Evolutionary conservation across 2,329 filamentous ascomycete species (phyloP).

Genomic region (Colletotrichum orbiculare): DNA sequence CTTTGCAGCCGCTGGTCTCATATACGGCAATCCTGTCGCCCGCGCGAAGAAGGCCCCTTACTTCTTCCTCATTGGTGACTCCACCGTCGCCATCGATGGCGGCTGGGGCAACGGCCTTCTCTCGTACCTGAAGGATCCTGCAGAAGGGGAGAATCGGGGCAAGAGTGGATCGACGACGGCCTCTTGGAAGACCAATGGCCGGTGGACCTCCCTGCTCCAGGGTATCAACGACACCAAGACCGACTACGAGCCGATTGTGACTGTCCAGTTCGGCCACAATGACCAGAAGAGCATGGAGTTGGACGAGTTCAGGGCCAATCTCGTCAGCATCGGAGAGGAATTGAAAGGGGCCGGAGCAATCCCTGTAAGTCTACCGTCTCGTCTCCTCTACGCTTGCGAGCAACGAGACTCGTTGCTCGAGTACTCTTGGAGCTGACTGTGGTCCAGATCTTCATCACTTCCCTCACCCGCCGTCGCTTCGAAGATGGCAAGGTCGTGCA

Average conservation of each 20-base stretch:
- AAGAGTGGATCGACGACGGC: conserved; percentile 68
- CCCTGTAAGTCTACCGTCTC: conserved; percentile 46
- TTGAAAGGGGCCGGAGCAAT: conserved; percentile 55
- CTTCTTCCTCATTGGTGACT: conserved; percentile 62
- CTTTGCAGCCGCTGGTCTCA: not conserved
- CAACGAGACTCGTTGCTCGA: too few species aligned
- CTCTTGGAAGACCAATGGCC: conserved; percentile 61
- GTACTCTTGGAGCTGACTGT: too few species aligned
- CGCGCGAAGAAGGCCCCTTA: conserved; percentile 46
- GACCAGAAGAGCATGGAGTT: conserved; percentile 67
- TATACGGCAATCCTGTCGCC: not conserved
- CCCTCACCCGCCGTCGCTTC: conserved; percentile 63
- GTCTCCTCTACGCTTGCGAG: too few species aligned
- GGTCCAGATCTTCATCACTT: conserved; percentile 60
- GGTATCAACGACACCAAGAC: conserved; percentile 53
- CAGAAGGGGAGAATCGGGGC: conserved; percentile 65
- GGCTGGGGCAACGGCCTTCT: conserved; percentile 71
- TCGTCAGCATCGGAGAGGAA: conserved; percentile 58
- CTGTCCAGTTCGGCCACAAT: conserved; percentile 69
- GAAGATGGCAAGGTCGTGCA: conserved; percentile 56
- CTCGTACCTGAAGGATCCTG: conserved; percentile 57
- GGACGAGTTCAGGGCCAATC: conserved; percentile 60
- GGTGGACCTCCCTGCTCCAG: conserved; percentile 62
- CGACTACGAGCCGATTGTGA: conserved; percentile 46
- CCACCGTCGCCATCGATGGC: conserved; percentile 58